Evolutionary conservation across 2,329 filamentous ascomycete species (phyloP).

Genomic region (Pseudofabraea citricarpa): DNA sequence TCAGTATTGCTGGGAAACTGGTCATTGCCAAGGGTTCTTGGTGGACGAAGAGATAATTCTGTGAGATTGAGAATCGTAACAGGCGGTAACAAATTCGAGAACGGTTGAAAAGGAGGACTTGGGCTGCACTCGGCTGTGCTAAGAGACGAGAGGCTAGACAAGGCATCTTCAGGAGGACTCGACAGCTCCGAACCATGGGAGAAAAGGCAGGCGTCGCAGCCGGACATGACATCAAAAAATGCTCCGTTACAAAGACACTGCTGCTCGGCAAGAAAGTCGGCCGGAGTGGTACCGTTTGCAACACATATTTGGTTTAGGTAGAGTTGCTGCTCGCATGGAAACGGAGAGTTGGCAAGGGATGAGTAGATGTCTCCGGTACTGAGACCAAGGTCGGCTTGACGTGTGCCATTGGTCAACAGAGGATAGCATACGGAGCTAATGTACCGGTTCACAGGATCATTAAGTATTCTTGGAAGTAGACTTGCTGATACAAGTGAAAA

Average conservation of each 20-base stretch:
- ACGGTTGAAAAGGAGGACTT: slow-evolving; percentile 31
- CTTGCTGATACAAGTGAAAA: too few relatives aligned
- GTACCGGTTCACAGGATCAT: too few relatives aligned
- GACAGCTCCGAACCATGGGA: slow-evolving; percentile 35
- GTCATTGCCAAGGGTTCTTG: slow-evolving; percentile 19
- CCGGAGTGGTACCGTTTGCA: slow-evolving; percentile 27
- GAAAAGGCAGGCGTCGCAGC: slow-evolving; percentile 34
- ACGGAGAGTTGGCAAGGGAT: slow-evolving; percentile 7
- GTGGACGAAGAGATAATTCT: neutral
- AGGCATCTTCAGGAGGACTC: slow-evolving; percentile 28
- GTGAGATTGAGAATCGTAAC: slow-evolving; percentile 25
- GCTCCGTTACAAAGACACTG: slow-evolving; percentile 37
- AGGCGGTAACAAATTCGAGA: slow-evolving; percentile 27
- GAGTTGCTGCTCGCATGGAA: slow-evolving; percentile 11
- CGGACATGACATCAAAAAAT: slow-evolving; percentile 34
- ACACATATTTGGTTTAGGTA: slow-evolving; percentile 26
- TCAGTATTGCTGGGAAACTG: slow-evolving; percentile 30
- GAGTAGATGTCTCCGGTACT: too few relatives aligned
- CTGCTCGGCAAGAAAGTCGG: slow-evolving; percentile 25
- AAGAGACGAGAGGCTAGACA: slow-evolving; percentile 25
- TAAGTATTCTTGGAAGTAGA: too few relatives aligned
- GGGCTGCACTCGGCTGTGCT: slow-evolving; percentile 29
- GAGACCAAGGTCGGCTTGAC: too few relatives aligned
- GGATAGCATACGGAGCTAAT: too few relatives aligned
- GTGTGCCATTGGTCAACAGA: too few relatives aligned